Evolutionary conservation across 208 protist species (phyloP).

Genomic region (Angomonas deanei): DNA sequence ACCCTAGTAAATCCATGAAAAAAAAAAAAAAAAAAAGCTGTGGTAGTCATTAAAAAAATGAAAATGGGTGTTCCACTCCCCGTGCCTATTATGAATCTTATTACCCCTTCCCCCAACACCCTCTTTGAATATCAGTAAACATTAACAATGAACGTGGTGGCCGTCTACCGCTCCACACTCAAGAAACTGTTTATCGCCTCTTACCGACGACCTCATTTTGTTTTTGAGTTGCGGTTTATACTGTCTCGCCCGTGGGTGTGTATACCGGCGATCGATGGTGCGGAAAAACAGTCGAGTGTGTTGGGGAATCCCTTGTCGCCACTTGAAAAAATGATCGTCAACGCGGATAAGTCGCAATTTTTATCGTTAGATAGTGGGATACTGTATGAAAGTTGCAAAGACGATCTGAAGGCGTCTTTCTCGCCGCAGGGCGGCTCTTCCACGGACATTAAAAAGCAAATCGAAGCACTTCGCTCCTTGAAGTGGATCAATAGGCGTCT

Average conservation of each 20-base stretch:
- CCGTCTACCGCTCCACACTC: slow-evolving; percentile 50
- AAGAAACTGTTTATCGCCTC: slow-evolving; percentile 48
- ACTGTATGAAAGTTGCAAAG: background rate
- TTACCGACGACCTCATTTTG: slow-evolving; percentile 37
- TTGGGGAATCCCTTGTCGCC: too few relatives aligned
- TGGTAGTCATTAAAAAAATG: too few relatives aligned
- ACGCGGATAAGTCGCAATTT: background rate
- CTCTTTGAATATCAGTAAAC: background rate
- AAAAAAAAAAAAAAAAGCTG: too few relatives aligned
- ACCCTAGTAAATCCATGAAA: too few relatives aligned
- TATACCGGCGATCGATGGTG: background rate
- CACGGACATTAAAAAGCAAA: slow-evolving; percentile 14
- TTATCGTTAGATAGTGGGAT: background rate
- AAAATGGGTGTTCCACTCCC: too few relatives aligned
- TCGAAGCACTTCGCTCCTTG: slow-evolving; percentile 49
- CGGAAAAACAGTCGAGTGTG: too few relatives aligned
- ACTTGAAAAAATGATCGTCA: background rate
- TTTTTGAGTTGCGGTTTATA: slow-evolving; percentile 76
- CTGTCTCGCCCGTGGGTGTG: slow-evolving; percentile 49
- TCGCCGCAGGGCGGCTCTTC: background rate
- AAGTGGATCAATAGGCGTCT: slow-evolving; percentile 55
- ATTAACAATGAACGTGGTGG: slow-evolving; percentile 40
- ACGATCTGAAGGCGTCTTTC: background rate
- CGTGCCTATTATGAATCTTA: too few relatives aligned
- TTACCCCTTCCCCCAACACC: too few relatives aligned